These are phyloP conservation scores for Solanum peruvianum DNA, from an alignment of 257 asterid genomes.

Conservation along the genomic window DNA sequence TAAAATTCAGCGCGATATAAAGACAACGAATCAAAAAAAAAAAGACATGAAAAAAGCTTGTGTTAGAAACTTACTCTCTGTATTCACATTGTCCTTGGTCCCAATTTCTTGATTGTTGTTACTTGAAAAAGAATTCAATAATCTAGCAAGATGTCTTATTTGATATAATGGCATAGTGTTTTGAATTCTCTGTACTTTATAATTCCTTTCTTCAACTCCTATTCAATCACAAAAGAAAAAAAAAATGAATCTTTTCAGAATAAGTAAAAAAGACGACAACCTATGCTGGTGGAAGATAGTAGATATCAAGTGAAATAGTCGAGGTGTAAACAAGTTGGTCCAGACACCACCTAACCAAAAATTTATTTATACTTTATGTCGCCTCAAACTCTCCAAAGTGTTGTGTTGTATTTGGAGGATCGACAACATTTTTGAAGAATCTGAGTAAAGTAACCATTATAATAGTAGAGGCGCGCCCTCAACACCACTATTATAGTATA, in stretches of 20 bases:
- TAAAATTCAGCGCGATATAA: background rate
- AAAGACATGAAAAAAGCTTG: background rate
- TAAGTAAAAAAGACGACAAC: too few relatives aligned
- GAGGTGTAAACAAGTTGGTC: background rate
- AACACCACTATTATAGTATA: background rate
- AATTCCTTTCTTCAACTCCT: background rate
- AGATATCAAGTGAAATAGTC: too few relatives aligned
- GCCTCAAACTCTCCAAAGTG: background rate
- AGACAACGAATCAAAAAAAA: background rate
- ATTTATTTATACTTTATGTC: background rate
- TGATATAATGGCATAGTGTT: constrained; percentile 7
- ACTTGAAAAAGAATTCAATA: constrained; percentile 3
- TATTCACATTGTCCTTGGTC: background rate
- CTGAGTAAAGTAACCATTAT: background rate
- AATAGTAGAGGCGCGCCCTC: background rate
- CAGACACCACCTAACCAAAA: too few relatives aligned
- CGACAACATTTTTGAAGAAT: background rate
- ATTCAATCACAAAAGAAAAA: background rate
- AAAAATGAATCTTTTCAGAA: background rate
- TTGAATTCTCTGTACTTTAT: background rate
- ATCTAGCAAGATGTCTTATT: constrained; percentile 21
- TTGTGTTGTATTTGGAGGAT: background rate
- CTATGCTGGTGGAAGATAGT: too few relatives aligned
- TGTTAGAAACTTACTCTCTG: constrained; percentile 1
- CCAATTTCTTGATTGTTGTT: background rate